Conservation (phyloP, 768 basidiomycete species). For the Leccinum olivaceopallidum region DNA sequence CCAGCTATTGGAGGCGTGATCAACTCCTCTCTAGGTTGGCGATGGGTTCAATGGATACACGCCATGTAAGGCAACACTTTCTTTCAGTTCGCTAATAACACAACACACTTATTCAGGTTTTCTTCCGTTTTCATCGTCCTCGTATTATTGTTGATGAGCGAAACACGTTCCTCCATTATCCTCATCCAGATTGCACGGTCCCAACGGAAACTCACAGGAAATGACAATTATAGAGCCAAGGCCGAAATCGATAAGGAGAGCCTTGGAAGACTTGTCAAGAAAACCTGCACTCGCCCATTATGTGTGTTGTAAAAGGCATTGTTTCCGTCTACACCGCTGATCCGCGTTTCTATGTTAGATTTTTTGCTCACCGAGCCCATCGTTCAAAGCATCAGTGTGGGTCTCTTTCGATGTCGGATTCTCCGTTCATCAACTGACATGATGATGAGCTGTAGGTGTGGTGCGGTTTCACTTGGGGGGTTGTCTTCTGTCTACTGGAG, state of each 20-base stretch:
- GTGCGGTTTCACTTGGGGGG: constrained; percentile 74
- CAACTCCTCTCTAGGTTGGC: constrained; percentile 63
- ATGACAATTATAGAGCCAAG: constrained; percentile 56
- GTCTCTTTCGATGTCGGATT: constrained; percentile 19
- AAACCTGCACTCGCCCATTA: constrained; percentile 68
- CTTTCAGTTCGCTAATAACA: not conserved
- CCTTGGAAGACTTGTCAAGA: constrained; percentile 57
- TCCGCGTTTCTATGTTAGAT: constrained; percentile 12
- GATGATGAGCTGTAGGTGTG: constrained; percentile 46
- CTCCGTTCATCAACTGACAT: not conserved
- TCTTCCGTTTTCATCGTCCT: constrained; percentile 50
- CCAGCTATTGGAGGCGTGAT: constrained; percentile 66
- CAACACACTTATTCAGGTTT: constrained; percentile 38
- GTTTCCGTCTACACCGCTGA: not conserved
- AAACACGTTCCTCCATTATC: constrained; percentile 76
- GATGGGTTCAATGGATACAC: constrained; percentile 84
- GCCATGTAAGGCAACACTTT: constrained; percentile 44
- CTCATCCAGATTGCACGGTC: constrained; percentile 64
- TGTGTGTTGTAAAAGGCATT: constrained; percentile 42
- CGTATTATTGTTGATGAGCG: constrained; percentile 57
- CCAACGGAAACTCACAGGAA: constrained; percentile 64
- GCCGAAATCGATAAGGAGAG: constrained; percentile 63
- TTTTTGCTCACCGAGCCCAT: constrained; percentile 54
- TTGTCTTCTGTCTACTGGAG: constrained; percentile 67
- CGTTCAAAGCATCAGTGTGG: constrained; percentile 69